phyloP scores from a whole-genome alignment of 495 filamentous ascomycete genomes.

The Letharia lupina region DNA sequence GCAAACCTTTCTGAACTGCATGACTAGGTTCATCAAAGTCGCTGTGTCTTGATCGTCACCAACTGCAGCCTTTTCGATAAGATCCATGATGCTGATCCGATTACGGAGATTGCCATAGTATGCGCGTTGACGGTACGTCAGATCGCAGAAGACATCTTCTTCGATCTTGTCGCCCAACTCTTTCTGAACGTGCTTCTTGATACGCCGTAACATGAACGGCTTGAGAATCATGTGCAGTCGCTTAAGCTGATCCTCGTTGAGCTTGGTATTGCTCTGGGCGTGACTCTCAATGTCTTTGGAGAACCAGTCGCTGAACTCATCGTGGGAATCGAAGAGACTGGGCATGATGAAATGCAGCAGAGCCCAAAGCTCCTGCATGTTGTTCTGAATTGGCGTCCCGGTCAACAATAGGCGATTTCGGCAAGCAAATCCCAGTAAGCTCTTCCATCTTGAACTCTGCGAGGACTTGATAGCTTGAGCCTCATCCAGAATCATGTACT shows the following conservation, averaged over 20 bases:
- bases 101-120: slow-evolving; percentile 85
- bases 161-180: slow-evolving; percentile 98
- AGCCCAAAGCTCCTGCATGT: slow-evolving; percentile 99
- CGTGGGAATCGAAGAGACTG: slow-evolving; percentile 93
- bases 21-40: slow-evolving; percentile 97
- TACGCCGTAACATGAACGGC: slow-evolving; percentile 97
- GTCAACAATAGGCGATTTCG: slow-evolving; percentile 91
- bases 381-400: slow-evolving; percentile 97
- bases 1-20: slow-evolving; percentile 99
- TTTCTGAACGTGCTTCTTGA: slow-evolving; percentile 98
- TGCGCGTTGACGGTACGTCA: slow-evolving; percentile 95
- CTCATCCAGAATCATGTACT: slow-evolving; percentile 99
- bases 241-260: slow-evolving; percentile 94
- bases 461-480: slow-evolving; percentile 99
- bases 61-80: slow-evolving; percentile 92
- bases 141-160: slow-evolving; percentile 88
- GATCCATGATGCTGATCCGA: slow-evolving; percentile 96
- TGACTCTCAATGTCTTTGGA: slow-evolving; percentile 99
- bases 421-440: slow-evolving; percentile 84
- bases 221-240: slow-evolving; percentile 98
- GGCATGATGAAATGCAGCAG: slow-evolving; percentile 99
- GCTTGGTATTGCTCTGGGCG: slow-evolving; percentile 95
- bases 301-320: slow-evolving; percentile 99
- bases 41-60: slow-evolving; percentile 92
- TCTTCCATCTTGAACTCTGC: slow-evolving; percentile 93